Base-by-base conservation (phyloP, 1,139 yeast species). In the Yamadazyma friedrichii region DNA sequence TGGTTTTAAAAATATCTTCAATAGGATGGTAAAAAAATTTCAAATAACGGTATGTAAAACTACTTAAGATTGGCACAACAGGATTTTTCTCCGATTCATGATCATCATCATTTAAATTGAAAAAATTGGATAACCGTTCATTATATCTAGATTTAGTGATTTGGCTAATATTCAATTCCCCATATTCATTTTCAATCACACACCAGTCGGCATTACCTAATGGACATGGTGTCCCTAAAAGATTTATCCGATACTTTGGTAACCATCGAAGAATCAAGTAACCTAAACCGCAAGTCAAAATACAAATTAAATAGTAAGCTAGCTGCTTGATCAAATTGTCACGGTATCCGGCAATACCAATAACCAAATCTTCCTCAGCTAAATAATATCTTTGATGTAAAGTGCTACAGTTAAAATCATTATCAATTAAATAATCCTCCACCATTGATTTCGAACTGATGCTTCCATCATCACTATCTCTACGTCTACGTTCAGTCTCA, bases 301-400 rank as follows among this genome's bases (percentile, higher is more conserved):
- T 46, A 49, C 91, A 84, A 2, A 86, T 45, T 0, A 76, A 11
- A 45, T 77, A 74, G 58, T 84, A 89, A 0, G 76, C 22, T 0
- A 65, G 35, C 6, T 64, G 56, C 43, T 81, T 79, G 50, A 72
- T 44, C 39, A 58, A 58, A 17, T 82, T 77, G 16, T 82, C 77
- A 41, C 65, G 66, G 59, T 87, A 93, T 3, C 98, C 98, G 0
- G 97, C 98, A 50, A 93, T 85, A 46, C 95, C 96, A 45, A 94
- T 78, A 15, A 91, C 93, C 56, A 93, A 68, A 64, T 93, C 99
- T 57, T 93, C 98, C 60, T 94, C 98, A 0, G 96, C 93, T 48
- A 94, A 78, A 60, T 93, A 93, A 59, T 86, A 88, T 41, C 97
- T 73, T 62, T 93, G 98, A 51, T 73, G 74, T 39, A 65, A 70